Percentiles rank a stretch among this genome's conserved stretches.
phyloP scores from a whole-genome alignment of 2,329 filamentous ascomycete species.

The Whalleya microplaca region DNA sequence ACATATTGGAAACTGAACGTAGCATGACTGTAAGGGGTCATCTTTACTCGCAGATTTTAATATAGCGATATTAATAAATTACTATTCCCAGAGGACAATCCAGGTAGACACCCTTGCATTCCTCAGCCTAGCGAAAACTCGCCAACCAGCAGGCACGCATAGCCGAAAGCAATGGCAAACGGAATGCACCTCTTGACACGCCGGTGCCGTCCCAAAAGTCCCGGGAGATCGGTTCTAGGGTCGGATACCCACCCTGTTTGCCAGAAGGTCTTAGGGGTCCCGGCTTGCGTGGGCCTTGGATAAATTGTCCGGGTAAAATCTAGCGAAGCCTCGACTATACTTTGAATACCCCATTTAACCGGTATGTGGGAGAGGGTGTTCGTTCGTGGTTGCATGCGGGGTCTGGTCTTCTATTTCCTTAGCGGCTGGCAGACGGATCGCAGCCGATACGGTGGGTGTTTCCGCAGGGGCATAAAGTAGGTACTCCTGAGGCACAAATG shows the following conservation, averaged over 20 bases:
- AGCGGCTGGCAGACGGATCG: constrained; percentile 21
- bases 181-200: not conserved
- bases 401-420: constrained; percentile 11
- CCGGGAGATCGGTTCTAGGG: constrained; percentile 27
- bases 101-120: not conserved
- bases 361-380: constrained; percentile 2
- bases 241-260: constrained; percentile 5
- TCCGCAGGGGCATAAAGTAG: constrained; percentile 21
- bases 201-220: constrained; percentile 20
- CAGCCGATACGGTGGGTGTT: constrained; percentile 20
- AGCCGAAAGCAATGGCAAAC: constrained; percentile 12
- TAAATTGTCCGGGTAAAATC: constrained; percentile 23
- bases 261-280: constrained; percentile 6
- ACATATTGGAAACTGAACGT: not conserved
- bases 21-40: not conserved
- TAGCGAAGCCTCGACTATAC: constrained; percentile 20
- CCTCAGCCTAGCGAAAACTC: not conserved
- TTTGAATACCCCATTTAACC: constrained; percentile 26
- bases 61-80: constrained; percentile 12
- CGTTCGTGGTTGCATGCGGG: constrained; percentile 9
- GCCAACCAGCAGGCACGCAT: constrained; percentile 9
- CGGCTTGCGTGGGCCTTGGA: constrained; percentile 24
- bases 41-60: not conserved
- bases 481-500: constrained; percentile 14
- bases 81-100: not conserved